Conservation (phyloP, 805 yeast genomes). For the Metahyphopichia silvanorum region DNA sequence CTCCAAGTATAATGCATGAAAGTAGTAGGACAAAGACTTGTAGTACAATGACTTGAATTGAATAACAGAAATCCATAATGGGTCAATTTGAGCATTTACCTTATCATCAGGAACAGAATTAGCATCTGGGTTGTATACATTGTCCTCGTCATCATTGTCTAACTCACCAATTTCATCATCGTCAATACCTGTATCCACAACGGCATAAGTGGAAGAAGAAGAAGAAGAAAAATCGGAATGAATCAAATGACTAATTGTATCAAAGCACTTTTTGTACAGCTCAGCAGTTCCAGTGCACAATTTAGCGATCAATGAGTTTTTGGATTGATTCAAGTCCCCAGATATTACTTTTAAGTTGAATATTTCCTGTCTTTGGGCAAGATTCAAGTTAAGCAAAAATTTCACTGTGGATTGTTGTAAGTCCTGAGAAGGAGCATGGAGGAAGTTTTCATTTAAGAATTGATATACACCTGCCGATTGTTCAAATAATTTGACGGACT, state of each 20-base stretch:
- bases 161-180: slow-evolving; percentile 29
- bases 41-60: slow-evolving; percentile 55
- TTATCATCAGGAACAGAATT: slow-evolving; percentile 7
- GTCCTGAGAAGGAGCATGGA: slow-evolving; percentile 86
- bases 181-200: slow-evolving; percentile 25
- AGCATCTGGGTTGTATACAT: slow-evolving; percentile 3
- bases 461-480: slow-evolving; percentile 76
- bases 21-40: slow-evolving; percentile 56
- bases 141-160: slow-evolving; percentile 7
- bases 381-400: slow-evolving; percentile 60
- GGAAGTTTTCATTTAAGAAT: slow-evolving; percentile 72
- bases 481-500: slow-evolving; percentile 59
- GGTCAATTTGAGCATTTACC: slow-evolving; percentile 28
- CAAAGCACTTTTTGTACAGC: slow-evolving; percentile 52
- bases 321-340: slow-evolving; percentile 46
- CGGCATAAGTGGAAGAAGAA: slow-evolving; percentile 12
- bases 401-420: slow-evolving; percentile 64
- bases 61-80: slow-evolving; percentile 50
- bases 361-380: slow-evolving; percentile 88
- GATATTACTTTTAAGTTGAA: slow-evolving; percentile 62
- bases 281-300: slow-evolving; percentile 61
- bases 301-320: slow-evolving; percentile 71
- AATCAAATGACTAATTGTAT: slow-evolving; percentile 31
- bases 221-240: slow-evolving; percentile 10
- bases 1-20: slow-evolving; percentile 56